Conservation (phyloP, 2,329 filamentous ascomycete species). For the Ascomycota sp. region DNA sequence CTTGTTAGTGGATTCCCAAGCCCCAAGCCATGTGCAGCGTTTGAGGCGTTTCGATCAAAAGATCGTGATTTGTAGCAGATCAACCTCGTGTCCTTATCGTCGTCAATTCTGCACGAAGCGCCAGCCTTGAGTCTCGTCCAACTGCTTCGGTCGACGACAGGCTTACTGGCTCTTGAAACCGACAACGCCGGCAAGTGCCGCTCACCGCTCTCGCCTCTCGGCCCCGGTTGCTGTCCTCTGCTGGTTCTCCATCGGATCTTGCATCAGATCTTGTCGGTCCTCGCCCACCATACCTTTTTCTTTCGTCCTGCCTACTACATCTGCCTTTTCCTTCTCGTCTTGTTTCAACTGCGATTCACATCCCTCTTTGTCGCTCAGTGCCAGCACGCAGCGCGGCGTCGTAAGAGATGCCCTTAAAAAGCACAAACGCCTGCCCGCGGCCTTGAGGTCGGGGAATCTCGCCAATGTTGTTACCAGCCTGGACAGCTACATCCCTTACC, state of each 20-base stretch:
- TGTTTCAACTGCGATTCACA: slow-evolving; percentile 65
- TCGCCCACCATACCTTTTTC: slow-evolving; percentile 61
- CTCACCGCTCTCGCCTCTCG: no score
- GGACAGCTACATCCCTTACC: slow-evolving; percentile 63
- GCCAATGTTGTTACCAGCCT: slow-evolving; percentile 47
- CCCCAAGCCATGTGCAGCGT: no score
- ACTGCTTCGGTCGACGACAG: no score
- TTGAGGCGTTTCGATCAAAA: no score
- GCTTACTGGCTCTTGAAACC: no score
- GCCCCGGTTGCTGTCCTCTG: no score
- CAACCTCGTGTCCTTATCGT: no score
- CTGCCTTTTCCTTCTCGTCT: slow-evolving; percentile 61
- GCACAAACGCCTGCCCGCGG: slow-evolving; percentile 64
- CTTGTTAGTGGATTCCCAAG: no score
- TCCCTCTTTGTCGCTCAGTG: slow-evolving; percentile 66
- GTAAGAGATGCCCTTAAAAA: slow-evolving; percentile 70
- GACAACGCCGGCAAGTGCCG: no score
- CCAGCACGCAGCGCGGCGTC: slow-evolving; percentile 67
- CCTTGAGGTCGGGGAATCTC: slow-evolving; percentile 51
- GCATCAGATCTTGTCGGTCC: not conserved
- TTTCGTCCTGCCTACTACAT: slow-evolving; percentile 77
- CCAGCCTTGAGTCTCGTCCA: no score
- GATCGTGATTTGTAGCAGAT: no score
- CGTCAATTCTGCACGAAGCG: no score
- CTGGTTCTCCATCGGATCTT: not conserved